phyloP scores from a whole-genome alignment of 1,139 yeast genomes.

The Debaryomyces fabryi region DNA sequence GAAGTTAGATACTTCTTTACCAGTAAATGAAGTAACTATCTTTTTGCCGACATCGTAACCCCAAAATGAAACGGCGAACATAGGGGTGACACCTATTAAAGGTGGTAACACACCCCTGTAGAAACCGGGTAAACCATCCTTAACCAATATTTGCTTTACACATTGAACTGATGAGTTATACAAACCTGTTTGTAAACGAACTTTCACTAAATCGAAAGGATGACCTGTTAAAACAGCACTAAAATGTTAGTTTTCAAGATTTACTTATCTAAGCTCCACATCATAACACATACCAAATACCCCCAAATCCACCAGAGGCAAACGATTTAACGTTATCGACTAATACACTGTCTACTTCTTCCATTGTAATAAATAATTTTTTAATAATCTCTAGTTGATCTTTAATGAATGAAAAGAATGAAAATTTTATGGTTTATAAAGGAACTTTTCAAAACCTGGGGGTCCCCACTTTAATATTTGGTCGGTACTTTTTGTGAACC shows the following conservation, averaged over 20 bases:
- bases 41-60: conserved; percentile 94
- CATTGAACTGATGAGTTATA: conserved; percentile 67
- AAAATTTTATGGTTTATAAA: neutral
- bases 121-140: conserved; percentile 77
- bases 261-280: neutral
- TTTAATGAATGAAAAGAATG: neutral
- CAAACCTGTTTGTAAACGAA: conserved; percentile 80
- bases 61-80: conserved; percentile 98
- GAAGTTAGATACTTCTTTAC: conserved; percentile 47
- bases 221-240: conserved; percentile 92
- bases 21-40: conserved; percentile 54
- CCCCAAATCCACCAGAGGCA: conserved; percentile 81
- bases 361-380: conserved; percentile 28
- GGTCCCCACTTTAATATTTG: neutral
- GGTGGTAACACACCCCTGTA: conserved; percentile 92
- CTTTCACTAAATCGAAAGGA: conserved; percentile 93
- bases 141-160: conserved; percentile 64
- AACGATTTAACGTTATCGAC: conserved; percentile 71
- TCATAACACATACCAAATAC: conserved; percentile 38
- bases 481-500: conserved; percentile 8
- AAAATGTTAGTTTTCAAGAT: conserved; percentile 11
- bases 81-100: conserved; percentile 91
- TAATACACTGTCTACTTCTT: conserved; percentile 52
- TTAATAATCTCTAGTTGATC: neutral
- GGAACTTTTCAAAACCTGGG: conserved; percentile 7